Evolutionary conservation across 495 filamentous ascomycete genomes (phyloP), one percentile per base, ranked within the genome.

Genomic region (Chaetomium tenue): DNA sequence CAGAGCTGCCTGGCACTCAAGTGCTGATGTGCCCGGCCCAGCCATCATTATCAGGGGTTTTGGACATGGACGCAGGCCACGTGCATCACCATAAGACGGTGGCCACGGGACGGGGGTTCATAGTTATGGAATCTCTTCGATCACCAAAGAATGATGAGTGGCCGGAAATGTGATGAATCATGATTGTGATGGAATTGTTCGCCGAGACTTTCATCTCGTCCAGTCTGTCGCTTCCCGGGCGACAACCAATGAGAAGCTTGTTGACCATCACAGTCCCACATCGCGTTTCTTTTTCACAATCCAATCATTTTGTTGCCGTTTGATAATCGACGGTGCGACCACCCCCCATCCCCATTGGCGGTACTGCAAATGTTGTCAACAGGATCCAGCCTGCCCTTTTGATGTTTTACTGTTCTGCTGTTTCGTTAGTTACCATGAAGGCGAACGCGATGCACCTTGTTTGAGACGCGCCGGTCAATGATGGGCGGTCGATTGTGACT

Each of bases 281-380:
- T 40, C 54, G 37, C 54, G 37, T 57, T 57, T 40, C 54, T 57
- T 57, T 40, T 40, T 23, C 30, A 30, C 26, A 60, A 51, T 23
- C 59, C 59, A 61, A 56, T 54, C 60, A 47, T 46, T 54, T 62
- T 30, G 15, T 33, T 44, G 22, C 18, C 28, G 52, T 48, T 48
- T 33, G 16, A 50, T 9, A 50, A 28, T 47, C 20, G 18, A 54
- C 6, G 7, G 37, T 33, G 39, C 20, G 51, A 53, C 50, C 48
- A 7, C 33, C 33, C 3, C 33, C 58, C 58, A 61, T 15, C 51
- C n/a, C 47, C 42, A 56, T 55, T 44, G 50, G 60, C 51, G 51
- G 23, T 51, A 6, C 22, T 30, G 40, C 37, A 50, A 37, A 20
- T 28, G 26, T 15, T 25, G 44, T n/a, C 58, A 51, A 60, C 22